A percentile compares a stretch with the other conserved stretches of the same genome.
Evolutionary conservation across 768 basidiomycete species (phyloP).

Genomic region (Suillus tomentosus): DNA sequence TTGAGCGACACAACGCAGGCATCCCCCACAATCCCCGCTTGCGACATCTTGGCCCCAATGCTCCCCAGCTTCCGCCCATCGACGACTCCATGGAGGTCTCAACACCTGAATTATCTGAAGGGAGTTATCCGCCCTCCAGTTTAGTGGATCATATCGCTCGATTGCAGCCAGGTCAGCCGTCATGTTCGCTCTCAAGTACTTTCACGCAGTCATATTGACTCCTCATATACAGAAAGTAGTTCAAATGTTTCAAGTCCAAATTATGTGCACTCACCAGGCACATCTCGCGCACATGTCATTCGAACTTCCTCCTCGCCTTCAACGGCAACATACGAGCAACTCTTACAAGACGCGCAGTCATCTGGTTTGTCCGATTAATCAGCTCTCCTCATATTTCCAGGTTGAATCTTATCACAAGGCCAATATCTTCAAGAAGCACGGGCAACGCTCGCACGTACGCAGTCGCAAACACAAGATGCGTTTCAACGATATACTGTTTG

Average conservation of each 20-base stretch:
- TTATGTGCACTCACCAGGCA: conserved; percentile 34
- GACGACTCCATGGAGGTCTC: conserved; percentile 37
- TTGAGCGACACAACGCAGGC: conserved; percentile 75
- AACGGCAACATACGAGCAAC: conserved; percentile 50
- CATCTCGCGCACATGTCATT: conserved; percentile 37
- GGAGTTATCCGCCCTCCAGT: conserved; percentile 31
- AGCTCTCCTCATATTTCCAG: background rate
- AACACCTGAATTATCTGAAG: conserved; percentile 36
- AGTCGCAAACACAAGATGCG: conserved; percentile 72
- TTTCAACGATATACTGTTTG: conserved; percentile 70
- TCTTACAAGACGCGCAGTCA: conserved; percentile 57
- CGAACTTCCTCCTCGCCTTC: conserved; percentile 55
- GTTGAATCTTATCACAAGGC: conserved; percentile 38
- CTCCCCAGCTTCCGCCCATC: conserved; percentile 32
- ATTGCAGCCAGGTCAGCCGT: conserved; percentile 34
- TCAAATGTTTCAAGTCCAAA: conserved; percentile 34
- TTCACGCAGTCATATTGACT: conserved; percentile 9
- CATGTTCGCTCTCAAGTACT: background rate
- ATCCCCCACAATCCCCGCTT: conserved; percentile 82
- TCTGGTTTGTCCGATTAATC: conserved; percentile 49
- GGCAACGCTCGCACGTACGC: conserved; percentile 58
- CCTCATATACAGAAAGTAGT: conserved; percentile 23
- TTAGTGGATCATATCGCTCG: conserved; percentile 38
- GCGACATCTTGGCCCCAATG: conserved; percentile 48
- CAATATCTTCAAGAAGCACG: conserved; percentile 66